Base-by-base conservation (phyloP, 176 grass and related monocot genomes). In the Hsuehochloa calcarea region DNA sequence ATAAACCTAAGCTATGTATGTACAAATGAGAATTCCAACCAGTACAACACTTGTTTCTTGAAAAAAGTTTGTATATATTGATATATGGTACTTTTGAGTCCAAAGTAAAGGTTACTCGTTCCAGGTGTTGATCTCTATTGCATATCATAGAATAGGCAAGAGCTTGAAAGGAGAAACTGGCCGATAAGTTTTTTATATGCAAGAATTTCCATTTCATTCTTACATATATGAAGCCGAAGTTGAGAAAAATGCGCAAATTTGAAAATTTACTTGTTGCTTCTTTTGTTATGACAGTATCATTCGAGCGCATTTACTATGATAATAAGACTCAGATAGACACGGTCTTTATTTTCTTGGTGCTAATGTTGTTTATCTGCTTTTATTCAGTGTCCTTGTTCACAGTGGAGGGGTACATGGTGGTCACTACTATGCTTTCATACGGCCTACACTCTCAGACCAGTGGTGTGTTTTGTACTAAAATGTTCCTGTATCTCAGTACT, bases 361-460 rank as follows among this genome's bases (percentile, higher is more conserved):
- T 91, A 44, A 86, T 71, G 73, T 74, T 80, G 55, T 44, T 83
- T 66, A 22, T 86, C 59, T 80, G 81, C 43, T 87, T 90, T 85
- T 47, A 20, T 88, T 78, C 91, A 98, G 95, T 87, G 95, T 98
- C 82, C 95, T 97, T 34, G 31, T 34, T 34, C 31, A 34, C 3
- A 34, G 31, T 34, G 31, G 95, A 82, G 95, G 95, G 84, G 95
- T 98, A 90, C 96, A 98, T 87, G 96, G 96, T 11, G 96, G 93
- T 68, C 96, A 98, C 72, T 98, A 98, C 80, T 98, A 95, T 52
- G 96, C 96, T 92, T 98, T 98, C 86, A 98, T 98, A 78, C 91
- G 93, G 38, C 96, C 96, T 29, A 88, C 85, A 31, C 93, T 98
- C 56, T 93, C 91, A 49, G 96, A 95, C 75, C 93, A 93, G 67